Evolutionary conservation across 768 basidiomycete species (phyloP), one percentile per base, ranked within the genome.

Genomic region (Boletales sp.): DNA sequence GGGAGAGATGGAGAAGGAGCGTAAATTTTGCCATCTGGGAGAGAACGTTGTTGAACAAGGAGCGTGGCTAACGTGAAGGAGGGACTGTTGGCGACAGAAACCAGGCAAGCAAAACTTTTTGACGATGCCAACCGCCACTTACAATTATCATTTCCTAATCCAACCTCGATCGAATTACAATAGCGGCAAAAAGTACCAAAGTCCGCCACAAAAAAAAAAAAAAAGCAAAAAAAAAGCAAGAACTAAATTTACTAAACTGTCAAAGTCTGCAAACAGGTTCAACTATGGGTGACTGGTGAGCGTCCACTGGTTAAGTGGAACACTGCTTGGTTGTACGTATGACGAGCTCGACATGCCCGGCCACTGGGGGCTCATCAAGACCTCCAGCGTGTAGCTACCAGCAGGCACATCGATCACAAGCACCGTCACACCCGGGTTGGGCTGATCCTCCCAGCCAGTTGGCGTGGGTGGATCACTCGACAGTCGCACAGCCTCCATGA

Each of bases 281-380:
- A 41, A 46, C 51, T 68, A 68, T 0, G 68, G 62, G 68, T 94
- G 92, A 64, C 90, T 93, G 30, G 78, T 85, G 55, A 90, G 66
- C 33, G 79, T 76, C 95, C 95, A 97, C 56, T 69, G 70, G 54
- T 76, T 80, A 48, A 98, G 67, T 2, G 82, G 61, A 15, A 98
- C 93, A 34, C 74, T 74, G 9, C 75, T 70, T 0, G 94, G 94
- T 12, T 82, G 85, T 54, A 44, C 64, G 40, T 67, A 86, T 78
- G 68, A 82, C 86, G 73, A 74, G 41, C 81, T 61, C 32, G 79
- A 72, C 74, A 87, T 79, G 28, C 80, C 83, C 35, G 74, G 68
- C 93, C 94, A 97, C 61, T 95, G 89, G n/a, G 95, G 96, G 68
- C 82, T 93, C 73, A 98, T 87, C 64, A 98, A 66, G 45, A 97